phyloP scores from a whole-genome alignment of 371 early-diverging fungal genomes.

The Syncephalastrum sp. region DNA sequence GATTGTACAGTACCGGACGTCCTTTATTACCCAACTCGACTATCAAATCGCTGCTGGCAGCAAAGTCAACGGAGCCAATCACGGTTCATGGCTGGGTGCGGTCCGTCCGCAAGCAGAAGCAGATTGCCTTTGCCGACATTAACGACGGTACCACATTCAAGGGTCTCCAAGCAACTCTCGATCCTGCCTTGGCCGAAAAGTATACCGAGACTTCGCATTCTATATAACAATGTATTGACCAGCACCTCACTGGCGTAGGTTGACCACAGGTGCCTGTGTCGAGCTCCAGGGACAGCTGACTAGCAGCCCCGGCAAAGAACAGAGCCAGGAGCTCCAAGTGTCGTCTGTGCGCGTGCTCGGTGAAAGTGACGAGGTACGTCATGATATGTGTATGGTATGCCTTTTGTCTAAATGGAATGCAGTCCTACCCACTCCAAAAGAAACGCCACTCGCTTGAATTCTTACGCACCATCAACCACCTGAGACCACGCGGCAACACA shows the following conservation, averaged over 20 bases:
- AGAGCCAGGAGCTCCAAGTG: slow-evolving; percentile 74
- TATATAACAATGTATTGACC: neutral
- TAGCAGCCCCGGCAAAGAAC: slow-evolving; percentile 71
- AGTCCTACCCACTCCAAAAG: slow-evolving; percentile 89
- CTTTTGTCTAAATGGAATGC: neutral
- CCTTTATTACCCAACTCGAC: slow-evolving; percentile 12
- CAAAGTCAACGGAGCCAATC: slow-evolving; percentile 8
- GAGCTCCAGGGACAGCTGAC: slow-evolving; percentile 64
- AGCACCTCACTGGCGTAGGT: slow-evolving; percentile 25
- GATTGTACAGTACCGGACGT: slow-evolving; percentile 3
- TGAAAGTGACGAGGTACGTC: slow-evolving; percentile 57
- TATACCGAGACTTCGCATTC: slow-evolving; percentile 6
- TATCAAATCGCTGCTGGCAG: slow-evolving; percentile 9
- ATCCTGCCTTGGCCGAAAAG: slow-evolving; percentile 53
- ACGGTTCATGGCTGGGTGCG: slow-evolving; percentile 82
- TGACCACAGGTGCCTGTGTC: slow-evolving; percentile 74
- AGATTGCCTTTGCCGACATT: slow-evolving; percentile 71
- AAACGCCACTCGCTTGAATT: slow-evolving; percentile 79
- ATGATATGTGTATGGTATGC: neutral
- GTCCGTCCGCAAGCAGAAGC: slow-evolving; percentile 79
- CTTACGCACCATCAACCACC: slow-evolving; percentile 75
- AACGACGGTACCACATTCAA: slow-evolving; percentile 74
- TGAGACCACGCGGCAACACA: slow-evolving; percentile 78
- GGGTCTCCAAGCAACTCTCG: slow-evolving; percentile 76
- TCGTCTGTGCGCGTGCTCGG: slow-evolving; percentile 60